Evolutionary conservation across 2,329 filamentous ascomycete species (phyloP), one percentile per base, ranked within the genome.

Genomic region (Scortechinia acanthostroma): DNA sequence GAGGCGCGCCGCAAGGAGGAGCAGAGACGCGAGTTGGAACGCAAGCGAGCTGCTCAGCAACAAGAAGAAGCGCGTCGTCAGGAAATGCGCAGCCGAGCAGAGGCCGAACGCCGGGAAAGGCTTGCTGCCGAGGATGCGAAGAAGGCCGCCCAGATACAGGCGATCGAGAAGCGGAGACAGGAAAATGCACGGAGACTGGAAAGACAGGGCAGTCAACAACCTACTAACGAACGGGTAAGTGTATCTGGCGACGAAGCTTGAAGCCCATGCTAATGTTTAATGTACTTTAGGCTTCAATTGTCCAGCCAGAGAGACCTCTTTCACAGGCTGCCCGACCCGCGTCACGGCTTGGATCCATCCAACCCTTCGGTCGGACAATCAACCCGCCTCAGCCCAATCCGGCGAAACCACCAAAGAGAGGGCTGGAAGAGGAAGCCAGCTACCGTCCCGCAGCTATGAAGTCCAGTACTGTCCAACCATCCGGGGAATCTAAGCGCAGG

Each of bases 1-100:
- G 87, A 90, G 51, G 79, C 80, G 14, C 83, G 90, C 55, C 80
- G 83, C 43, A 91, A 88, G 56, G 82, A 83, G 5, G 87, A 94
- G 17, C 82, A 85, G 28, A 95, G 94, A 63, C 77, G 82, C 15
- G 88, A 94, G 54, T 68, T 86, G 23, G 89, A 95, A 58, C 81
- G 86, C 42, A 89, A 90, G 65, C 76, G 86, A 48, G 77, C 78
- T 42, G 79, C 77, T 4, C 61, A 68, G 16, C 42, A 22, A 15
- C 35, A 40, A 17, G 81, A 85, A 48, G 83, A 87, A 52, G 77
- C 86, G 53, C 71, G 69, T 46, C 75, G 67, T 43, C 73, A 77
- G 49, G 79, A 84, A 46, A 48, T 47, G 28, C 6, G 42, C 22
- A 17, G 48, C 46, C 42, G 50, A 45, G 33, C 21, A 45, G 48